These are phyloP conservation scores for Sutorius eximius DNA, from an alignment of 1,284 basidiomycete species.

Conservation along the genomic window DNA sequence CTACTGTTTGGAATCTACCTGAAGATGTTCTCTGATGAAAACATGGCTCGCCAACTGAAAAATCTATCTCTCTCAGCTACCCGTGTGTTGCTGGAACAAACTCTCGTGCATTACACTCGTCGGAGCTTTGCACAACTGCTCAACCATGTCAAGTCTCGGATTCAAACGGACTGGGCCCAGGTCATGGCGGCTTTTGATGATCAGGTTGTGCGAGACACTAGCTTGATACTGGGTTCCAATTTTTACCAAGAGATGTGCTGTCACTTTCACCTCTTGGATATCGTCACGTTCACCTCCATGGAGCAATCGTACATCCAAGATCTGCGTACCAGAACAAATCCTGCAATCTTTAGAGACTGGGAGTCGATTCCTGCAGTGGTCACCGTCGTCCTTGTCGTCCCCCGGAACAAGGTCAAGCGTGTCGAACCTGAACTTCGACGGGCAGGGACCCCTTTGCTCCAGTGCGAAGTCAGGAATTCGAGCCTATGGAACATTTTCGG, in stretches of 20 bases:
- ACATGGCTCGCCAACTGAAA: slow-evolving; percentile 11
- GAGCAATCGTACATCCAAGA: slow-evolving; percentile 13
- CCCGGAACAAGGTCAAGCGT: slow-evolving; percentile 17
- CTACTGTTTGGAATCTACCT: slow-evolving; percentile 49
- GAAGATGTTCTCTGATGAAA: slow-evolving; percentile 42
- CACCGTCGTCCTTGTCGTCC: slow-evolving; percentile 27
- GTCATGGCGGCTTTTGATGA: slow-evolving; percentile 35
- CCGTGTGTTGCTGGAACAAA: background rate
- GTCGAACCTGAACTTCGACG: slow-evolving; percentile 22
- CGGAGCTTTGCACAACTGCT: slow-evolving; percentile 46
- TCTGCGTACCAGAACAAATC: slow-evolving; percentile 5
- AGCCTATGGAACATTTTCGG: slow-evolving; percentile 37
- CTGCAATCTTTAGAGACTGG: slow-evolving; percentile 24
- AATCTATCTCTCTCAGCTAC: slow-evolving; percentile 4
- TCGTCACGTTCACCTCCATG: slow-evolving; percentile 29
- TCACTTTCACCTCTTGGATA: slow-evolving; percentile 36
- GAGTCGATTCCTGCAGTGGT: slow-evolving; percentile 20
- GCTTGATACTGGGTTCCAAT: slow-evolving; percentile 36
- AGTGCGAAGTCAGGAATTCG: slow-evolving; percentile 34
- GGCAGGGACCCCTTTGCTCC: slow-evolving; percentile 38
- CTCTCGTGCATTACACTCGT: slow-evolving; percentile 42
- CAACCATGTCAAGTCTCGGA: slow-evolving; percentile 37
- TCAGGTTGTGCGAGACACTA: slow-evolving; percentile 31
- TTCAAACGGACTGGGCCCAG: slow-evolving; percentile 36
- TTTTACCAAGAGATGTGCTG: slow-evolving; percentile 45